These are phyloP conservation scores for Phytophthora sp. DNA, from an alignment of 352 stramenopile species.

Conservation along the genomic window DNA sequence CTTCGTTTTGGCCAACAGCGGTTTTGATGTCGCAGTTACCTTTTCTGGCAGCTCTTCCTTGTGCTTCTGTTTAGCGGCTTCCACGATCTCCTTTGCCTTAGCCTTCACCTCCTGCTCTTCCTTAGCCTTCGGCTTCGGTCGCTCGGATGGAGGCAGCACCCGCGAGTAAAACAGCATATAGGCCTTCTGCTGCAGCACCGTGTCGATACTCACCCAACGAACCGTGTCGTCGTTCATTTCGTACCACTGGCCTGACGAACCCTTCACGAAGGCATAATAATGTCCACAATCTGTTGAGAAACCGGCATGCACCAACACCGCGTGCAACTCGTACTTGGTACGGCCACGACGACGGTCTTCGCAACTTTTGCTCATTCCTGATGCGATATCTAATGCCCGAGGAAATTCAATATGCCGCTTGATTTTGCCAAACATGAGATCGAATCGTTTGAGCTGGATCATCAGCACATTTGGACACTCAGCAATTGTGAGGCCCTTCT, in stretches of 20 bases:
- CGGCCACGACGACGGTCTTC: constrained; percentile 56
- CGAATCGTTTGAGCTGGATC: constrained; percentile 92
- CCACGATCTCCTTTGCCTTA: constrained; percentile 26
- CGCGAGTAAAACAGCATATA: constrained; percentile 93
- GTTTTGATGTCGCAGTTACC: constrained; percentile 13
- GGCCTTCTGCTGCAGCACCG: constrained; percentile 86
- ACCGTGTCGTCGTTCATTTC: constrained; percentile 93
- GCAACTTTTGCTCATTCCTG: constrained; percentile 58
- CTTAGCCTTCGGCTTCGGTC: constrained; percentile 38
- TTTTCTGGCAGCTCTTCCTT: constrained; percentile 25
- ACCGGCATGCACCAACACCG: constrained; percentile 87
- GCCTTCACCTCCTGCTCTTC: constrained; percentile 30
- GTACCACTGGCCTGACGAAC: constrained; percentile 90
- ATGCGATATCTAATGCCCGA: constrained; percentile 66
- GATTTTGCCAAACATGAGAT: constrained; percentile 88
- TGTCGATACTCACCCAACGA: constrained; percentile 86
- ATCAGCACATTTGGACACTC: constrained; percentile 87
- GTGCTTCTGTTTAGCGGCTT: neutral
- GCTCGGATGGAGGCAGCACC: constrained; percentile 56
- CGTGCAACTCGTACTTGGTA: constrained; percentile 78
- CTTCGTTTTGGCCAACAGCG: constrained; percentile 32
- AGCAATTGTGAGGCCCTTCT: constrained; percentile 87
- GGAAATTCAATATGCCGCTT: constrained; percentile 87
- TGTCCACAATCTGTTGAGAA: constrained; percentile 91
- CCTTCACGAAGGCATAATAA: constrained; percentile 92